A percentile compares a stretch with the other conserved stretches of the same genome.
Evolutionary conservation across 176 grass and related monocot species (phyloP).

Genomic region (Panicum miliaceum): DNA sequence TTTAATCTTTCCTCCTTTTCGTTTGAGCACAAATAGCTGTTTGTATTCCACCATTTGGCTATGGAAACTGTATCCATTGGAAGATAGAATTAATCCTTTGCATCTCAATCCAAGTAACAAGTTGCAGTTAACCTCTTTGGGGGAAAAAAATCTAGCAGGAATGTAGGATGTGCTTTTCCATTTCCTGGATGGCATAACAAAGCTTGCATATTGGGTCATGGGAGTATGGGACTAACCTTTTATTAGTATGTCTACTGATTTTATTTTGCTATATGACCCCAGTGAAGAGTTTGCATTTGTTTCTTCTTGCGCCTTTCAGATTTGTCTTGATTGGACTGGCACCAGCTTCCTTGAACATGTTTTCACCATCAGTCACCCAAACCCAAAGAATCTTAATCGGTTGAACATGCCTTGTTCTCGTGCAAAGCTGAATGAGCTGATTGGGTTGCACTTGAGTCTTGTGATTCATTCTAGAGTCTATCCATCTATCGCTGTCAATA

Average conservation of each 20-base stretch:
- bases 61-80: neutral
- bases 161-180: neutral
- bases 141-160: neutral
- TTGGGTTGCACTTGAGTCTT: neutral
- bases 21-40: neutral
- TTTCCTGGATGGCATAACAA: neutral
- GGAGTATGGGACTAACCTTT: neutral
- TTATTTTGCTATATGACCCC: neutral
- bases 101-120: neutral
- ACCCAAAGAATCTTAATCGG: neutral
- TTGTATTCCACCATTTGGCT: neutral
- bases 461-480: neutral
- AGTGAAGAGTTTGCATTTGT: neutral
- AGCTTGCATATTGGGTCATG: neutral
- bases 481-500: neutral
- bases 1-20: neutral
- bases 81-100: neutral
- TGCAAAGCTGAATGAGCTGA: neutral
- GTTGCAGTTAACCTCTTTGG: neutral
- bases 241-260: neutral
- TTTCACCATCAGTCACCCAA: too few relatives aligned
- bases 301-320: neutral
- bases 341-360: neutral
- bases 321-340: neutral
- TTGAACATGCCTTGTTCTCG: neutral